A percentile compares a stretch with the other conserved stretches of the same genome.
phyloP scores from a whole-genome alignment of 2,329 filamentous ascomycete genomes.

The Hymenoscyphus fructigenus region DNA sequence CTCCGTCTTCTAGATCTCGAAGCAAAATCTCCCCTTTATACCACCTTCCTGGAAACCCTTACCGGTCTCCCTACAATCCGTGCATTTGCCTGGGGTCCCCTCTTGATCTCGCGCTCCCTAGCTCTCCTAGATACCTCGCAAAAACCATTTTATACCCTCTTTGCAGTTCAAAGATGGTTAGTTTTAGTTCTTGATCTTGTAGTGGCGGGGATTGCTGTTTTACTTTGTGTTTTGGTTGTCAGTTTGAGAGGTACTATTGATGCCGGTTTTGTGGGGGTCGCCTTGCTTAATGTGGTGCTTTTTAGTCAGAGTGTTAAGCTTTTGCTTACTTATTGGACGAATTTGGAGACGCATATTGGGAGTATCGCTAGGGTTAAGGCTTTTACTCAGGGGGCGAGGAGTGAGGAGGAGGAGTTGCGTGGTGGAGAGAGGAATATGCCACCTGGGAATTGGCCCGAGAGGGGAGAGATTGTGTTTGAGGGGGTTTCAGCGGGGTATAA shows the following conservation, averaged over 20 bases:
- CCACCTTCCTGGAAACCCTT: constrained; percentile 48
- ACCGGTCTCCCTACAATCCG: constrained; percentile 46
- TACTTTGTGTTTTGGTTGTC: constrained; percentile 12
- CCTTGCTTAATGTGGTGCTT: constrained; percentile 44
- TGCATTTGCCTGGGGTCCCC: constrained; percentile 44
- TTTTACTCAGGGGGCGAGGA: constrained; percentile 46
- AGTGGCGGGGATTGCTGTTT: constrained; percentile 7
- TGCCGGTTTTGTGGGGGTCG: constrained; percentile 16
- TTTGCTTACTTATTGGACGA: constrained; percentile 49
- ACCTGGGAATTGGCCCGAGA: constrained; percentile 32
- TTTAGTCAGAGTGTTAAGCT: constrained; percentile 42
- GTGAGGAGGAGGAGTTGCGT: constrained; percentile 35
- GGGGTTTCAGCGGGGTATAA: background rate
- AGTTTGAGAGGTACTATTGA: background rate
- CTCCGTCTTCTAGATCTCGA: constrained; percentile 51
- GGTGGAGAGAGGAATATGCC: constrained; percentile 12
- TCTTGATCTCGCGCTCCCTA: background rate
- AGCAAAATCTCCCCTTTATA: constrained; percentile 45
- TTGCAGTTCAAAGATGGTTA: constrained; percentile 56
- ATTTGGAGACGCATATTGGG: constrained; percentile 53
- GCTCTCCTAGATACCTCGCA: constrained; percentile 47
- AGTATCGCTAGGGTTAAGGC: constrained; percentile 54
- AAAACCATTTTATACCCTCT: constrained; percentile 55
- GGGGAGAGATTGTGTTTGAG: background rate
- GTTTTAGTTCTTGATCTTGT: constrained; percentile 41